These are phyloP conservation scores for Globisporangium apiculatum DNA, from an alignment of 352 stramenopile genomes.

Conservation along the genomic window DNA sequence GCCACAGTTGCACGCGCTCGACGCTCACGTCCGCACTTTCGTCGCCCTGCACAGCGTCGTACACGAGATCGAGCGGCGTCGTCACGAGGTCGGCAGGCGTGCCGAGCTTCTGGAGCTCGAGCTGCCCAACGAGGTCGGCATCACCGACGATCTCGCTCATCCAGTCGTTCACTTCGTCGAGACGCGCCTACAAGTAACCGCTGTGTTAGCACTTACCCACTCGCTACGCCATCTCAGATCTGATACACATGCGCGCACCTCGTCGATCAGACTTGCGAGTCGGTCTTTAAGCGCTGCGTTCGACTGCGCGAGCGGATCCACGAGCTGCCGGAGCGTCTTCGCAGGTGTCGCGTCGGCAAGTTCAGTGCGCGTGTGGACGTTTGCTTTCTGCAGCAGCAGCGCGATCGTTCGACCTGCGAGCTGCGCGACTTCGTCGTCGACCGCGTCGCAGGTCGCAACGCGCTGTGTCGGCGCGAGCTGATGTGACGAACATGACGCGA, in stretches of 20 bases:
- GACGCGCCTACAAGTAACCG: constrained; percentile 28
- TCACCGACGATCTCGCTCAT: constrained; percentile 67
- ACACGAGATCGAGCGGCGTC: constrained; percentile 65
- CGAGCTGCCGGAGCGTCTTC: constrained; percentile 22
- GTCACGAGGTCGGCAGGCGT: constrained; percentile 69
- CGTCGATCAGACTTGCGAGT: constrained; percentile 53
- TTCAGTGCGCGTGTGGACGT: constrained; percentile 44
- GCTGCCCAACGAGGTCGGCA: constrained; percentile 25
- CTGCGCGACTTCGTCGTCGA: constrained; percentile 73
- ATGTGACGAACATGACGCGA: neutral
- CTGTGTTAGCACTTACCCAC: neutral
- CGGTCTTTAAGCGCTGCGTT: constrained; percentile 29
- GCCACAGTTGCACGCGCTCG: constrained; percentile 38
- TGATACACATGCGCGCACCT: constrained; percentile 17
- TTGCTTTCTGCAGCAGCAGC: constrained; percentile 29
- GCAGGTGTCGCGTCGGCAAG: constrained; percentile 41
- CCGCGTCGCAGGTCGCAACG: constrained; percentile 28
- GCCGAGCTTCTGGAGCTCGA: constrained; percentile 76
- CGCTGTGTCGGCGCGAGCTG: constrained; percentile 28
- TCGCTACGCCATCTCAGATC: neutral
- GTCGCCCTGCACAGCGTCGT: constrained; percentile 22
- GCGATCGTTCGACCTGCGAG: constrained; percentile 45
- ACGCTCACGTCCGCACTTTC: constrained; percentile 18
- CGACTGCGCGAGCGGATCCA: constrained; percentile 30
- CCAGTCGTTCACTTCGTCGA: constrained; percentile 76